Evolutionary conservation across 768 basidiomycete genomes (phyloP).

Genomic region (Lactarius hatsudake): DNA sequence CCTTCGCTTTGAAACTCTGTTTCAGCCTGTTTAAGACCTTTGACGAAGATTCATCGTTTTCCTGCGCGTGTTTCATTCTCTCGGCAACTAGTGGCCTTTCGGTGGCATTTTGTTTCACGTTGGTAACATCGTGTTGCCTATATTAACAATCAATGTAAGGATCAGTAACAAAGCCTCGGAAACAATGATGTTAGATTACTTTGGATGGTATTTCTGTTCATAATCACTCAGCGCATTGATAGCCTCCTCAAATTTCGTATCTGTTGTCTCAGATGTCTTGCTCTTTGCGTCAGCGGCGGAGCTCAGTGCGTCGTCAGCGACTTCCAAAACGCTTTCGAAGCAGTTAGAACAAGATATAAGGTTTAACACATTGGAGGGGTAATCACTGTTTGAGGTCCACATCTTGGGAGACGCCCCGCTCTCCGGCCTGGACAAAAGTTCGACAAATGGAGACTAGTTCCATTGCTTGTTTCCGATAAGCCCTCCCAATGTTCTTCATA

Average conservation of each 20-base stretch:
- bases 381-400: background rate
- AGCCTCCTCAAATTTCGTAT: background rate
- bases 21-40: background rate
- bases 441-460: constrained; percentile 9
- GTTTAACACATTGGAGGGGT: background rate
- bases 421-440: background rate
- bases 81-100: background rate
- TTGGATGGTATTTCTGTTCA: background rate
- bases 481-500: constrained; percentile 7
- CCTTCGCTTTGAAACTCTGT: background rate
- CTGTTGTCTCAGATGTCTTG: background rate
- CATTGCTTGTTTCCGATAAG: constrained; percentile 9
- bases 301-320: constrained; percentile 1
- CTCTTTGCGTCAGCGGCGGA: background rate
- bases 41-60: background rate
- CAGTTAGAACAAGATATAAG: background rate
- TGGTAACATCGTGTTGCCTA: background rate
- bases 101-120: too few relatives aligned
- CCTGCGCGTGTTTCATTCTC: background rate
- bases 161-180: too few relatives aligned
- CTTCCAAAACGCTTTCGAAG: background rate
- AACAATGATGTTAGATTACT: background rate
- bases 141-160: background rate
- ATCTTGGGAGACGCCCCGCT: background rate
- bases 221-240: background rate